Conservation (phyloP, 2,329 filamentous ascomycete genomes). For the Aspergillus hortae region DNA sequence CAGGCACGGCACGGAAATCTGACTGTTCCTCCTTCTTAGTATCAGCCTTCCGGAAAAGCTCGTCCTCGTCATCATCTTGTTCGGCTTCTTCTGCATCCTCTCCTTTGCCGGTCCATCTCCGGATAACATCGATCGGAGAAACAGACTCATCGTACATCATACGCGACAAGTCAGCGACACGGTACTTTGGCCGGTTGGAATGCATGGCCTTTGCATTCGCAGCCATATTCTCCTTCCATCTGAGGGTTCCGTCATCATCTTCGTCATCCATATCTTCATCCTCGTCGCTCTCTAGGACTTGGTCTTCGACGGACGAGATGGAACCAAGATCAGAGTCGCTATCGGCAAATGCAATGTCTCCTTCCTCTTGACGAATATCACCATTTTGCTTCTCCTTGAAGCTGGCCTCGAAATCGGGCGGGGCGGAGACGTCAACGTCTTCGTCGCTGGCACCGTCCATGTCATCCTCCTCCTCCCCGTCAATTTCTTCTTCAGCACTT, state of each 20-base stretch:
- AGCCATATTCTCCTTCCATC: slow-evolving; percentile 86
- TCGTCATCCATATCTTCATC: slow-evolving; percentile 41
- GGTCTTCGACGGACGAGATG: slow-evolving; percentile 62
- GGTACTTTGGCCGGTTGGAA: slow-evolving; percentile 66
- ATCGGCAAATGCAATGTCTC: slow-evolving; percentile 86
- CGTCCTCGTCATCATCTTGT: slow-evolving; percentile 63
- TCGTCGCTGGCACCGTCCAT: slow-evolving; percentile 35
- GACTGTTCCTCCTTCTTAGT: slow-evolving; percentile 46
- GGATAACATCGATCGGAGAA: slow-evolving; percentile 69
- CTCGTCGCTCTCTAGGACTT: slow-evolving; percentile 50
- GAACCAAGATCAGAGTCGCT: slow-evolving; percentile 96
- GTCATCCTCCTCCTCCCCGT: slow-evolving; percentile 48
- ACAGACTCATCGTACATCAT: slow-evolving; percentile 85
- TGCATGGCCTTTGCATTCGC: slow-evolving; percentile 72
- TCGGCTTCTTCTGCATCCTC: slow-evolving; percentile 53
- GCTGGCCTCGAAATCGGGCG: slow-evolving; percentile 42
- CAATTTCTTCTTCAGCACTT: slow-evolving; percentile 44
- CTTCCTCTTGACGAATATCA: slow-evolving; percentile 56
- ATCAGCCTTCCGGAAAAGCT: slow-evolving; percentile 59
- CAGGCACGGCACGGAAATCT: slow-evolving; percentile 76
- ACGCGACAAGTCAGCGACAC: slow-evolving; percentile 76
- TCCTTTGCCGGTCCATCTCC: slow-evolving; percentile 73
- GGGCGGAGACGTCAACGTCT: slow-evolving; percentile 36
- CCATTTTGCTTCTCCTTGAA: slow-evolving; percentile 49
- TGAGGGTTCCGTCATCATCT: slow-evolving; percentile 59